A percentile compares a stretch with the other conserved stretches of the same genome.
These are phyloP conservation scores for Huntiella savannae DNA, from an alignment of 2,329 filamentous ascomycete species.

Conservation along the genomic window DNA sequence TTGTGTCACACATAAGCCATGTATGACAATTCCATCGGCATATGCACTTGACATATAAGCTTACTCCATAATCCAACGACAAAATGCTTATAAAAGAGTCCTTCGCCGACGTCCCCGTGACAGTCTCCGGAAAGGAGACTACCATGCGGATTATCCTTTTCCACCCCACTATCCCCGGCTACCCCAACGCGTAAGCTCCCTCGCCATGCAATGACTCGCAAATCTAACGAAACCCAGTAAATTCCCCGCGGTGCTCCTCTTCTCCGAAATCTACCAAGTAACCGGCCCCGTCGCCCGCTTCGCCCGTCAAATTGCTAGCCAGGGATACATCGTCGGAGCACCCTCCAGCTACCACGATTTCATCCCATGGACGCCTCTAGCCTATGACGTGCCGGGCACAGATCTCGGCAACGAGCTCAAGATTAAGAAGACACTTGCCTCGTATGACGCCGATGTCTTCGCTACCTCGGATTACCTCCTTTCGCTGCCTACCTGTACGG, in stretches of 20 bases:
- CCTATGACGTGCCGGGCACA: constrained; percentile 75
- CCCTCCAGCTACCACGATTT: constrained; percentile 91
- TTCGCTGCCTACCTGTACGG: constrained; percentile 58
- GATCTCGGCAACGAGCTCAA: constrained; percentile 79
- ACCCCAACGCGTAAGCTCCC: constrained; percentile 57
- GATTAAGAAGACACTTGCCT: constrained; percentile 62
- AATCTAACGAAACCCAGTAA: constrained; percentile 22
- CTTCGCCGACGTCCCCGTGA: constrained; percentile 30
- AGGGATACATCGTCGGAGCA: constrained; percentile 84
- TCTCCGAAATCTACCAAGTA: constrained; percentile 95
- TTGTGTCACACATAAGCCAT: too few relatives aligned
- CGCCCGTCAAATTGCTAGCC: constrained; percentile 74
- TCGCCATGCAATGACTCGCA: neutral
- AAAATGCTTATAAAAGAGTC: constrained; percentile 36
- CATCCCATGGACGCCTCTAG: constrained; percentile 60
- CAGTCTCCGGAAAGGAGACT: constrained; percentile 33
- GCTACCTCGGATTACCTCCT: constrained; percentile 52
- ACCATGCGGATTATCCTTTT: constrained; percentile 68
- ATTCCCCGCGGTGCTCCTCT: constrained; percentile 74
- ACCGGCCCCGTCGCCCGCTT: constrained; percentile 81
- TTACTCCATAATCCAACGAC: neutral
- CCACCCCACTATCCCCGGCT: constrained; percentile 66
- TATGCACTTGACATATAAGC: too few relatives aligned
- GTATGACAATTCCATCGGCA: too few relatives aligned
- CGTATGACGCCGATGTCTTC: constrained; percentile 65